Evolutionary conservation across 2,329 filamentous ascomycete genomes (phyloP).

Genomic region (Apiospora pterosperma): DNA sequence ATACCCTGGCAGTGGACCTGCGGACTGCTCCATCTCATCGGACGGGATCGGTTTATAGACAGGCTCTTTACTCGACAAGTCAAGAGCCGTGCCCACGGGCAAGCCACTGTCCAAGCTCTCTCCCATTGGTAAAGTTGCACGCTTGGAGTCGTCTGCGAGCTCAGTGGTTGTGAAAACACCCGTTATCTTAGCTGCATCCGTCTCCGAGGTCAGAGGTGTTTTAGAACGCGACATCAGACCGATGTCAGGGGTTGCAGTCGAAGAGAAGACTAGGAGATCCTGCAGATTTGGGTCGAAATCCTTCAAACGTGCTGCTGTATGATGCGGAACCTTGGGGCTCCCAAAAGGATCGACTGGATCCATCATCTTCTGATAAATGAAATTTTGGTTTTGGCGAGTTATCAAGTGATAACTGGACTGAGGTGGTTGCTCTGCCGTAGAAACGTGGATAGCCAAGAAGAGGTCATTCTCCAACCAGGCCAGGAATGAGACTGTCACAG

Average conservation of each 20-base stretch:
- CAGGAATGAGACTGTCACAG: conserved; percentile 65
- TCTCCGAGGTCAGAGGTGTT: conserved; percentile 59
- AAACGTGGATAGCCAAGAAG: conserved; percentile 79
- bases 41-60: conserved; percentile 74
- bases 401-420: conserved; percentile 77
- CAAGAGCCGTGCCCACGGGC: conserved; percentile 75
- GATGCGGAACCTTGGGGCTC: conserved; percentile 64
- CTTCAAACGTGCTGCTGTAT: conserved; percentile 73
- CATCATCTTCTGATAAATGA: conserved; percentile 69
- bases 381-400: conserved; percentile 61
- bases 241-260: conserved; percentile 75
- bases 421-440: conserved; percentile 53
- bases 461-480: conserved; percentile 86
- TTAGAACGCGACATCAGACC: conserved; percentile 75
- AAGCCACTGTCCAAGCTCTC: conserved; percentile 67
- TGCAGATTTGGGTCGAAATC: conserved; percentile 78
- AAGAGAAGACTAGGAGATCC: conserved; percentile 78
- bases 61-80: conserved; percentile 78
- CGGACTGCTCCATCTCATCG: conserved; percentile 75
- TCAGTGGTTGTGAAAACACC: conserved; percentile 72
- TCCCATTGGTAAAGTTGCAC: conserved; percentile 72
- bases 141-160: conserved; percentile 68
- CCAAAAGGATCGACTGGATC: conserved; percentile 74
- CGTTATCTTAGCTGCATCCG: conserved; percentile 55
- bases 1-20: conserved; percentile 76